Conservation (phyloP, 2,329 filamentous ascomycete species). For the Didymella arachidicola region DNA sequence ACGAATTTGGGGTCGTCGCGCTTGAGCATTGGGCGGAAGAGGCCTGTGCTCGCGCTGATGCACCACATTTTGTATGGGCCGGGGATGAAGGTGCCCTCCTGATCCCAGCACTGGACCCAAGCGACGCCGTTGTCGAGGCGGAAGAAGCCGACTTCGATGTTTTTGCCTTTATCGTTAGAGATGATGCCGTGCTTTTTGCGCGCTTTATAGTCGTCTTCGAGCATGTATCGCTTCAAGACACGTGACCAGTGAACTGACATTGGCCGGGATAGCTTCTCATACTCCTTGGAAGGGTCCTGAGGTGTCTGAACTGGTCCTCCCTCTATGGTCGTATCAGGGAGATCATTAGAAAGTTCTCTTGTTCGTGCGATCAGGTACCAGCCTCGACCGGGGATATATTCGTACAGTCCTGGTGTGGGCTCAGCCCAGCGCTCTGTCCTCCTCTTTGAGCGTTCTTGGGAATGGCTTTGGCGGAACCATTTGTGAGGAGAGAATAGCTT, state of each 20-base stretch:
- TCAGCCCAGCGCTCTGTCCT: slow-evolving; percentile 58
- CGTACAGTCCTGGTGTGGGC: slow-evolving; percentile 59
- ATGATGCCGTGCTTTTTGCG: slow-evolving; percentile 56
- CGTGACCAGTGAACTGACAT: slow-evolving; percentile 57
- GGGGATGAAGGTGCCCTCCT: slow-evolving; percentile 58
- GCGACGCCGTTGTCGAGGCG: slow-evolving; percentile 58
- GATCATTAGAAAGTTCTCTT: slow-evolving; percentile 40
- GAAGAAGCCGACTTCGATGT: slow-evolving; percentile 57
- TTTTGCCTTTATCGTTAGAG: slow-evolving; percentile 49
- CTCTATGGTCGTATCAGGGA: slow-evolving; percentile 27
- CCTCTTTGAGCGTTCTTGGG: slow-evolving; percentile 48
- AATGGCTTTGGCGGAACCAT: slow-evolving; percentile 56
- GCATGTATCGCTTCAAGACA: slow-evolving; percentile 59
- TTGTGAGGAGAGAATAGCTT: slow-evolving; percentile 58
- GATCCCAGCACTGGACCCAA: slow-evolving; percentile 61
- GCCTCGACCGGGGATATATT: slow-evolving; percentile 59
- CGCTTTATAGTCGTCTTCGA: slow-evolving; percentile 57
- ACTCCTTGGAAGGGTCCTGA: slow-evolving; percentile 25
- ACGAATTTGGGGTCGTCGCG: slow-evolving; percentile 49
- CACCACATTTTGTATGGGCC: slow-evolving; percentile 61
- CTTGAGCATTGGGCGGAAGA: slow-evolving; percentile 51
- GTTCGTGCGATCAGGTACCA: slow-evolving; percentile 59
- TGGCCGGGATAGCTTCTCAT: slow-evolving; percentile 43
- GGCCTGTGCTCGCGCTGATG: slow-evolving; percentile 52
- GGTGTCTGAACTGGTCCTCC: slow-evolving; percentile 25